phyloP scores from a whole-genome alignment of 1,139 yeast species.

The Geotrichum aggregatum region DNA sequence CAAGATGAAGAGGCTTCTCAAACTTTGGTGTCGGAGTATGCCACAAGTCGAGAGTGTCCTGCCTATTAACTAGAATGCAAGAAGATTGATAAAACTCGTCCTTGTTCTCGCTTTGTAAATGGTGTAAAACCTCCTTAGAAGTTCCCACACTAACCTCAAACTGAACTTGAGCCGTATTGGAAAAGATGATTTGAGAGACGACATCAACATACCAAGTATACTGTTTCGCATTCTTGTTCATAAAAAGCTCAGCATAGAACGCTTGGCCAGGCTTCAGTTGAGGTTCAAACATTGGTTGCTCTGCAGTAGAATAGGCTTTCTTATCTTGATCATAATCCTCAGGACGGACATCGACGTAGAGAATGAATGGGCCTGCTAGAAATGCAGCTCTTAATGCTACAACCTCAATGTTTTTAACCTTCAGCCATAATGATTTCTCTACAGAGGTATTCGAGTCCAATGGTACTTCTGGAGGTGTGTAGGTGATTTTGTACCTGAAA shows the following conservation, averaged over 20 bases:
- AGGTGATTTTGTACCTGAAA: conserved; percentile 48
- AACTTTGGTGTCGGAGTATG: conserved; percentile 49
- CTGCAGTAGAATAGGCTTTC: conserved; percentile 60
- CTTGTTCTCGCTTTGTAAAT: conserved; percentile 10
- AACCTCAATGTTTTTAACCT: conserved; percentile 68
- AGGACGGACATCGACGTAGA: conserved; percentile 77
- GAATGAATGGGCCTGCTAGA: conserved; percentile 82
- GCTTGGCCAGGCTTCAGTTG: conserved; percentile 68
- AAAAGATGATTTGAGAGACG: conserved; percentile 78
- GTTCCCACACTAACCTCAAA: conserved; percentile 66
- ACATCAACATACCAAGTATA: conserved; percentile 83
- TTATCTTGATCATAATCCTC: conserved; percentile 57
- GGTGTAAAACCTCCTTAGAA: conserved; percentile 43
- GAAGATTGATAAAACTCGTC: neutral
- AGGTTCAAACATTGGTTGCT: conserved; percentile 71
- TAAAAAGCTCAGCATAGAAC: conserved; percentile 49
- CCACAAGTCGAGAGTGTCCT: conserved; percentile 75
- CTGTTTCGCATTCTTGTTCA: conserved; percentile 44
- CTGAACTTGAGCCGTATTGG: conserved; percentile 60
- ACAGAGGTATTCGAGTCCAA: conserved; percentile 24
- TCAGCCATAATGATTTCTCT: conserved; percentile 50
- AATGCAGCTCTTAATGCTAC: conserved; percentile 81
- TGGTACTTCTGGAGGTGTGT: conserved; percentile 41
- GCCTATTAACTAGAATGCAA: neutral
- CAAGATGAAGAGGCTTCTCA: conserved; percentile 60